Conservation (phyloP, 2,329 filamentous ascomycete genomes). For the Diaporthe destruens region DNA sequence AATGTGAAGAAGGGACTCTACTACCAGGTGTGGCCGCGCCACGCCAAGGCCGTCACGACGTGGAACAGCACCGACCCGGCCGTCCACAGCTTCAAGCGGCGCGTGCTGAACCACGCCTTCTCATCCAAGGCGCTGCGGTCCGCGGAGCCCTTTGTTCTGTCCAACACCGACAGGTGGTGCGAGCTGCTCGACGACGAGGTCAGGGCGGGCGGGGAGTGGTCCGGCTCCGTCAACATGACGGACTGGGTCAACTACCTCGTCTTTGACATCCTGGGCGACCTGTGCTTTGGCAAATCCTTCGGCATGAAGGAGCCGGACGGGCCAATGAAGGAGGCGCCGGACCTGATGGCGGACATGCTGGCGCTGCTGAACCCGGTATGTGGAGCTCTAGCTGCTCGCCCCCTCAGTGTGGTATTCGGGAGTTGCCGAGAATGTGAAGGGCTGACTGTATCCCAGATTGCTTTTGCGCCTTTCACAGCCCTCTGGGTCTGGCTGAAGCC, state of each 20-base stretch:
- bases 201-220: constrained; percentile 38
- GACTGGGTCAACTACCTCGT: constrained; percentile 39
- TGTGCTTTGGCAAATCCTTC: constrained; percentile 43
- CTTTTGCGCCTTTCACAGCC: constrained; percentile 43
- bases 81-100: constrained; percentile 57
- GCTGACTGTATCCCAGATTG: constrained; percentile 42
- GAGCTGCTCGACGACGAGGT: constrained; percentile 35
- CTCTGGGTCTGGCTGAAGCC: constrained; percentile 47
- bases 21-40: constrained; percentile 39
- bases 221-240: constrained; percentile 26
- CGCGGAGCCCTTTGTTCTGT: constrained; percentile 51
- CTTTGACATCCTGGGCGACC: constrained; percentile 42
- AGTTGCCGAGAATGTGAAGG: not conserved
- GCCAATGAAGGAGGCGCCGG: constrained; percentile 30
- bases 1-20: constrained; percentile 40
- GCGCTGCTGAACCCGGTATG: constrained; percentile 43
- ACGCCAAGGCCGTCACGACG: constrained; percentile 49
- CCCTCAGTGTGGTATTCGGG: not conserved
- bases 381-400: not conserved
- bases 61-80: constrained; percentile 58
- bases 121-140: constrained; percentile 56
- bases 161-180: constrained; percentile 39
- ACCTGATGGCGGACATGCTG: constrained; percentile 40
- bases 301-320: constrained; percentile 43
- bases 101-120: constrained; percentile 59